These are phyloP conservation scores for Aspergillus sergii DNA, from an alignment of 2,329 filamentous ascomycete species.

Conservation along the genomic window DNA sequence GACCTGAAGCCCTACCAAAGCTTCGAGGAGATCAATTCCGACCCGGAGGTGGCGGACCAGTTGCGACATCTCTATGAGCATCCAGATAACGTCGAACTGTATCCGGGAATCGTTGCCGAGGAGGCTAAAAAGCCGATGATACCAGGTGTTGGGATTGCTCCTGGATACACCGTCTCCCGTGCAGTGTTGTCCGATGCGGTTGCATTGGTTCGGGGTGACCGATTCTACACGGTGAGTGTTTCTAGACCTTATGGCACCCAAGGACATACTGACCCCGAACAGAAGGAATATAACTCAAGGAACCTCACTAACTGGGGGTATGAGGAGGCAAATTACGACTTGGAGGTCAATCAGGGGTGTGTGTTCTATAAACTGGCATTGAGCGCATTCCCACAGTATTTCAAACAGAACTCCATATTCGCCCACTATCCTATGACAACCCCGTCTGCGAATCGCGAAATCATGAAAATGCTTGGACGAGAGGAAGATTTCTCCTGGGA, in stretches of 20 bases:
- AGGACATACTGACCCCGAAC: background rate
- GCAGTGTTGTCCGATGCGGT: slow-evolving; percentile 79
- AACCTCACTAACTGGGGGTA: slow-evolving; percentile 84
- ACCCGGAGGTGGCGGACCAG: slow-evolving; percentile 68
- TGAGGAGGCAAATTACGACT: slow-evolving; percentile 71
- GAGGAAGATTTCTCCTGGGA: slow-evolving; percentile 71
- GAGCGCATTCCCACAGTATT: slow-evolving; percentile 78
- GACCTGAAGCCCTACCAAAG: slow-evolving; percentile 72
- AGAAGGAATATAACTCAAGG: slow-evolving; percentile 70
- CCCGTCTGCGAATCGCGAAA: slow-evolving; percentile 71
- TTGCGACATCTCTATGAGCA: slow-evolving; percentile 68
- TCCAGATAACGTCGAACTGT: slow-evolving; percentile 78
- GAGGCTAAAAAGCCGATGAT: slow-evolving; percentile 73
- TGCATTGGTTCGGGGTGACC: slow-evolving; percentile 72
- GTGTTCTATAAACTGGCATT: slow-evolving; percentile 84
- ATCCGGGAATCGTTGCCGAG: slow-evolving; percentile 76
- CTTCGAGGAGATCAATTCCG: slow-evolving; percentile 83
- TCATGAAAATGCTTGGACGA: slow-evolving; percentile 68
- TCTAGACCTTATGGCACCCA: slow-evolving; percentile 61
- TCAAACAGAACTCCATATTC: slow-evolving; percentile 76
- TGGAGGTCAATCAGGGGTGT: slow-evolving; percentile 75
- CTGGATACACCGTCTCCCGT: slow-evolving; percentile 75
- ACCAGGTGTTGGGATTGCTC: slow-evolving; percentile 73
- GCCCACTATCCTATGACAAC: slow-evolving; percentile 75
- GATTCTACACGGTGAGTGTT: slow-evolving; percentile 41